Conservation (phyloP, 805 yeast genomes). For the Ogataea nonfermentans region DNA sequence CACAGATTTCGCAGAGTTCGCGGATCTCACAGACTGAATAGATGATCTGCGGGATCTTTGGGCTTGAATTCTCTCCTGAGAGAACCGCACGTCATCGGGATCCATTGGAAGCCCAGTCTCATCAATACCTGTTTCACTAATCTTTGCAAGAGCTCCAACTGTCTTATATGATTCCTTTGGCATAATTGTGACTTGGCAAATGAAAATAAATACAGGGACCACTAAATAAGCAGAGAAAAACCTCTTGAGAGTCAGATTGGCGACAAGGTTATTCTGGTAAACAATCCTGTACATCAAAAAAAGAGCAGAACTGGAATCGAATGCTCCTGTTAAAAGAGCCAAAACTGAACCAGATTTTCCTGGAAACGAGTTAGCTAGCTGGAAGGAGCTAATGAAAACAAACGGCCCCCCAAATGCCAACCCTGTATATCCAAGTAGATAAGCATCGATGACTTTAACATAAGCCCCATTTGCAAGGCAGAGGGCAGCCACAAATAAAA, state of each 20-base stretch:
- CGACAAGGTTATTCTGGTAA: conserved; percentile 45
- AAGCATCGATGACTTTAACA: conserved; percentile 51
- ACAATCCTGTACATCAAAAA: conserved; percentile 70
- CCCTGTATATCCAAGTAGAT: conserved; percentile 67
- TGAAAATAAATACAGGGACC: conserved; percentile 74
- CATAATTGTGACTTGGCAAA: conserved; percentile 77
- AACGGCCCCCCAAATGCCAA: conserved; percentile 94
- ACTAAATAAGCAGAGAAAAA: conserved; percentile 68
- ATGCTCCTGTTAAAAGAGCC: conserved; percentile 89
- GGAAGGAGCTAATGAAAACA: conserved; percentile 87
- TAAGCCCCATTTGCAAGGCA: conserved; percentile 26
- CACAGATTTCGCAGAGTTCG: conserved; percentile 46
- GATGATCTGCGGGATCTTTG: conserved; percentile 36
- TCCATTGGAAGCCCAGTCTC: conserved; percentile 62
- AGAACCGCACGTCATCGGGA: conserved; percentile 40
- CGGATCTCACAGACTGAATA: conserved; percentile 43
- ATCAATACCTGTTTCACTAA: conserved; percentile 71
- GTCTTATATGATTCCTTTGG: conserved; percentile 76
- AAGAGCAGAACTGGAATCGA: conserved; percentile 88
- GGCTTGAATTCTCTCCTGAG: conserved; percentile 17
- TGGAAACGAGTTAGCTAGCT: conserved; percentile 84
- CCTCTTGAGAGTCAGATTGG: conserved; percentile 42
- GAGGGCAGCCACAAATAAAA: conserved; percentile 56
- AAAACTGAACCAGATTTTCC: conserved; percentile 74
- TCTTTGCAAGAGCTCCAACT: conserved; percentile 61